Conservation (phyloP, 257 asterid genomes). For the Paulownia fortunei region DNA sequence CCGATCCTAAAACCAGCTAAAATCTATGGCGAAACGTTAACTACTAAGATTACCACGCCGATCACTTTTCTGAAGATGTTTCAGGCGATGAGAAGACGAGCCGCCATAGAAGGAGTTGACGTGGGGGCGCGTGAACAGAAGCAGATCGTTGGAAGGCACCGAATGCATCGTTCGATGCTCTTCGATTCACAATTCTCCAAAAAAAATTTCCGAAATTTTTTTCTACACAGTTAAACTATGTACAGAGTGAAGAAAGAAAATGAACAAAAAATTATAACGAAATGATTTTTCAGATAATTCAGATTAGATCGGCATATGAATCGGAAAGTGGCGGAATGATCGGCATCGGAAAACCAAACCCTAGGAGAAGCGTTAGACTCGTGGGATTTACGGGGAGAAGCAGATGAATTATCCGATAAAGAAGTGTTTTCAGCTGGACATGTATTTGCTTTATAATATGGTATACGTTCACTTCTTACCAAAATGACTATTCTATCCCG, state of each 20-base stretch:
- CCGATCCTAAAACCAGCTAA: constrained; percentile 18
- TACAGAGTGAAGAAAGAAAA: neutral
- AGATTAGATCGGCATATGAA: constrained; percentile 24
- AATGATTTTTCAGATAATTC: neutral
- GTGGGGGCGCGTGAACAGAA: constrained; percentile 46
- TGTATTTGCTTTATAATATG: neutral
- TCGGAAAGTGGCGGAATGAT: constrained; percentile 27
- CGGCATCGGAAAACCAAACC: constrained; percentile 43
- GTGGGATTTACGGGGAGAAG: constrained; percentile 17
- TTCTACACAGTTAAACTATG: neutral
- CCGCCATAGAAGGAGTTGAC: constrained; percentile 56
- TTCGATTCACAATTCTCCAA: constrained; percentile 45
- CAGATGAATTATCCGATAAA: constrained; percentile 29
- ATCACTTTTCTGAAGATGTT: constrained; percentile 65
- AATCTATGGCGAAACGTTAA: constrained; percentile 49
- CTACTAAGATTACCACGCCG: constrained; percentile 83
- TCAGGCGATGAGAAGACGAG: constrained; percentile 74
- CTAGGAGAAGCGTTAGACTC: constrained; percentile 43
- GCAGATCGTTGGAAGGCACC: constrained; percentile 63
- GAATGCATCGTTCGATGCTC: constrained; percentile 98
- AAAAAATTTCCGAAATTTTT: constrained; percentile 5
- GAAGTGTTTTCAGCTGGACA: constrained; percentile 6
- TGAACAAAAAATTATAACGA: neutral
- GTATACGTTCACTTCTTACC: neutral
- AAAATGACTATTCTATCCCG: neutral